Evolutionary conservation across 140 eudicot species (phyloP).

Genomic region (Bidens hawaiensis): DNA sequence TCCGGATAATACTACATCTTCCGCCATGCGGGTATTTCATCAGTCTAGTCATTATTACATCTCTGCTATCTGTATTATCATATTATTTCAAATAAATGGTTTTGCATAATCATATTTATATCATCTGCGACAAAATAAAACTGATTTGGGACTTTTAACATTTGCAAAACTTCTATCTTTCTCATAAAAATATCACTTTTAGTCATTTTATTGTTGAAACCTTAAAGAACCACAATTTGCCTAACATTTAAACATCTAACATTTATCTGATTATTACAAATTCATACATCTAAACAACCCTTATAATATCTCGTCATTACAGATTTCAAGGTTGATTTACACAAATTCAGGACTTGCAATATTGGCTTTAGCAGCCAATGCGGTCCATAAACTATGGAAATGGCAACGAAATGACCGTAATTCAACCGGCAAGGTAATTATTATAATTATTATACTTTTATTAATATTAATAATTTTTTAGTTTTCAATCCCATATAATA

Average conservation of each 20-base stretch:
- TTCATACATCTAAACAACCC: not conserved
- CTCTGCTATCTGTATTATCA: not conserved
- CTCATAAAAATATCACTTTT: not conserved
- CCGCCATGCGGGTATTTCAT: slow-evolving; percentile 66
- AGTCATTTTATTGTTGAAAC: not conserved
- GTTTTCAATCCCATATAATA: not conserved
- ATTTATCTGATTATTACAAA: too few relatives aligned
- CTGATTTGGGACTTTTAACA: not conserved
- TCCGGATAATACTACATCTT: slow-evolving; percentile 56
- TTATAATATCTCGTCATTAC: slow-evolving; percentile 6
- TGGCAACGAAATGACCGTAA: slow-evolving; percentile 76
- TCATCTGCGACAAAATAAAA: not conserved
- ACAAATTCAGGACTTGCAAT: slow-evolving; percentile 79
- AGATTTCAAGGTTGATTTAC: slow-evolving; percentile 78
- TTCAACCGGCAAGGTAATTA: slow-evolving; percentile 56
- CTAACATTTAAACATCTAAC: too few relatives aligned
- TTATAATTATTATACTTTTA: too few relatives aligned
- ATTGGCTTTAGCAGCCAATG: slow-evolving; percentile 82
- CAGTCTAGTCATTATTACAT: not conserved
- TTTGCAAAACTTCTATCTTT: not conserved
- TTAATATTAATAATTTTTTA: too few relatives aligned
- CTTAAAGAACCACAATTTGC: not conserved
- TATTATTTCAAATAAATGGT: not conserved
- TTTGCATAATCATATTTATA: not conserved
- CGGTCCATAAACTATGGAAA: slow-evolving; percentile 85